Evolutionary conservation across 345 rosid genomes (phyloP).

Genomic region (Eucalyptus urophylla): DNA sequence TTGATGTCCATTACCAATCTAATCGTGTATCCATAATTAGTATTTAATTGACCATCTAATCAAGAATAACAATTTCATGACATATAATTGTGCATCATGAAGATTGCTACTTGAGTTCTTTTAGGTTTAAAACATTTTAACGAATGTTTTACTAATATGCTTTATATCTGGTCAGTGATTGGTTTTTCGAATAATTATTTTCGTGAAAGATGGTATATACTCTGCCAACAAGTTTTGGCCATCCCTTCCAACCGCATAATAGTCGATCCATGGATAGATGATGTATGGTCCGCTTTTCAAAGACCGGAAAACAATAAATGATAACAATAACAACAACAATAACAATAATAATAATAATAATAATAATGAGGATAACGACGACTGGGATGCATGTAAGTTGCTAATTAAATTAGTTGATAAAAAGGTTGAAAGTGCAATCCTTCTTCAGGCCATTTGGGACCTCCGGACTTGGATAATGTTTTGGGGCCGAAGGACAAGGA

Average conservation of each 20-base stretch:
- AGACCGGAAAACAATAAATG: fast-evolving
- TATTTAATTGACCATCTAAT: neutral
- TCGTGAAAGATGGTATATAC: neutral
- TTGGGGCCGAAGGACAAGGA: neutral
- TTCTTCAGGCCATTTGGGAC: neutral
- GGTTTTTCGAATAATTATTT: neutral
- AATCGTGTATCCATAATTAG: neutral
- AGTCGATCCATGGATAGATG: neutral
- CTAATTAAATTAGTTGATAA: neutral
- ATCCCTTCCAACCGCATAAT: neutral
- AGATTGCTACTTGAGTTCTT: neutral
- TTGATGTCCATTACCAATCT: neutral
- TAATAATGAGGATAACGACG: neutral
- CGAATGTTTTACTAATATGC: neutral
- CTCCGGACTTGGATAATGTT: neutral
- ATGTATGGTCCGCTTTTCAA: neutral
- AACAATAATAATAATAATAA: neutral
- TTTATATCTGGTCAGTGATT: neutral
- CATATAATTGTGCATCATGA: neutral
- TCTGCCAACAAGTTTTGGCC: neutral
- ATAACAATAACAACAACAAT: neutral
- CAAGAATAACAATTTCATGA: neutral
- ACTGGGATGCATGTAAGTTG: neutral
- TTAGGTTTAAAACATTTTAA: neutral
- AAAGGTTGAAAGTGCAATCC: neutral